These are phyloP conservation scores for Pugionium cornutum DNA, from an alignment of 345 rosid species.

Conservation along the genomic window DNA sequence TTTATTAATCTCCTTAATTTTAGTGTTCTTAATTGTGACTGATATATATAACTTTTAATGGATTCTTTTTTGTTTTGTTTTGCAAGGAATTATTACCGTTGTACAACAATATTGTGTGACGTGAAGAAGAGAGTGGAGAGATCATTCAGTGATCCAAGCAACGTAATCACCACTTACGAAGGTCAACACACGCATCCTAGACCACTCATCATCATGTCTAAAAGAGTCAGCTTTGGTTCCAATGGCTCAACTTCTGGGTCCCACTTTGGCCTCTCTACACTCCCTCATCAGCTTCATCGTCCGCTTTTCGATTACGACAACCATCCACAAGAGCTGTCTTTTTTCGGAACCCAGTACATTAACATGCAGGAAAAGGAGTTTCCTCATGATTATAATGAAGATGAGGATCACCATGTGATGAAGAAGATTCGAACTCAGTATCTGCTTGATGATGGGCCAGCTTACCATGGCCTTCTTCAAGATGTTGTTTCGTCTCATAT, in stretches of 20 bases:
- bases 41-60: too few species aligned
- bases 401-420: conserved; percentile 3
- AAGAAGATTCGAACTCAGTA: conserved; percentile 21
- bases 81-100: conserved; percentile 91
- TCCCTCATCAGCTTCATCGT: conserved; percentile 31
- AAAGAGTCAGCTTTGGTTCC: conserved; percentile 38
- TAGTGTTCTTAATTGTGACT: not conserved
- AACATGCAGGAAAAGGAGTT: not conserved
- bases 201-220: conserved; percentile 51
- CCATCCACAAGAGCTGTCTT: conserved; percentile 19
- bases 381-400: not conserved
- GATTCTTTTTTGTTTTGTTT: not conserved
- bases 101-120: conserved; percentile 88
- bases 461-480: conserved; percentile 72
- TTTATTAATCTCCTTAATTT: conserved; percentile 1
- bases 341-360: conserved; percentile 15
- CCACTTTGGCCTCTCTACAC: conserved; percentile 44
- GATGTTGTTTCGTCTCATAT: conserved; percentile 65
- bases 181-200: conserved; percentile 79
- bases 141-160: conserved; percentile 72
- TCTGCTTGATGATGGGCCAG: conserved; percentile 17
- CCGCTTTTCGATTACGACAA: conserved; percentile 27
- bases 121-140: conserved; percentile 99
- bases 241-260: conserved; percentile 48
- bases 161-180: conserved; percentile 93